Conservation (phyloP, 2,329 filamentous ascomycete species). For the Trichoderma brevicompactum region DNA sequence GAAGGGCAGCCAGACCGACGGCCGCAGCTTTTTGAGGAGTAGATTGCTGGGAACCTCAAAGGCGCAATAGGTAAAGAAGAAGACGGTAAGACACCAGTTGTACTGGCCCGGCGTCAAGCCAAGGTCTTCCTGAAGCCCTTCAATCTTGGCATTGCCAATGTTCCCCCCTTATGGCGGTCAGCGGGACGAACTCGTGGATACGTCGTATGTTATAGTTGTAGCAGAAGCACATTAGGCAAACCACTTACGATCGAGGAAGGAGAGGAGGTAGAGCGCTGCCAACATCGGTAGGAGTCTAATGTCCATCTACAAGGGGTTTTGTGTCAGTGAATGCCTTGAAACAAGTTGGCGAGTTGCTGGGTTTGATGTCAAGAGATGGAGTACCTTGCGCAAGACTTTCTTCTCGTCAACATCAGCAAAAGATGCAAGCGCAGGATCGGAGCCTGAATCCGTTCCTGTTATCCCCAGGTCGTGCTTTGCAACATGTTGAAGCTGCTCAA, state of each 20-base stretch:
- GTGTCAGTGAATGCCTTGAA: slow-evolving; percentile 24
- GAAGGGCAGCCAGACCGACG: slow-evolving; percentile 72
- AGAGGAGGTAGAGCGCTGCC: slow-evolving; percentile 68
- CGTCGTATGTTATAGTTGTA: background rate
- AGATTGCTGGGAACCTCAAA: slow-evolving; percentile 81
- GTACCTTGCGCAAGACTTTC: slow-evolving; percentile 60
- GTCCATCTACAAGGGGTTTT: slow-evolving; percentile 49
- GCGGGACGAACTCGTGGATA: background rate
- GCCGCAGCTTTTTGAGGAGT: slow-evolving; percentile 73
- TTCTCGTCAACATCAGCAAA: slow-evolving; percentile 49
- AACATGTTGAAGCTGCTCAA: slow-evolving; percentile 23
- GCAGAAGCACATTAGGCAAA: no score
- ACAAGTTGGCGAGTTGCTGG: no score
- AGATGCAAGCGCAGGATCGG: slow-evolving; percentile 1
- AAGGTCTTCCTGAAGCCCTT: slow-evolving; percentile 56
- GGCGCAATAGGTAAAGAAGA: slow-evolving; percentile 77
- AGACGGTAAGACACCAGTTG: slow-evolving; percentile 70
- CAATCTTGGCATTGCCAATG: slow-evolving; percentile 69
- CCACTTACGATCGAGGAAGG: slow-evolving; percentile 64
- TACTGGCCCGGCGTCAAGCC: slow-evolving; percentile 69
- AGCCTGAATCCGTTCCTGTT: background rate
- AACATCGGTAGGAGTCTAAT: slow-evolving; percentile 63
- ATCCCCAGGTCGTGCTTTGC: background rate
- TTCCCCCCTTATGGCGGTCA: slow-evolving; percentile 54
- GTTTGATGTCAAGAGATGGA: background rate